Base-by-base conservation (phyloP, 306 rosid species). In the Cucurbita pepo region DNA sequence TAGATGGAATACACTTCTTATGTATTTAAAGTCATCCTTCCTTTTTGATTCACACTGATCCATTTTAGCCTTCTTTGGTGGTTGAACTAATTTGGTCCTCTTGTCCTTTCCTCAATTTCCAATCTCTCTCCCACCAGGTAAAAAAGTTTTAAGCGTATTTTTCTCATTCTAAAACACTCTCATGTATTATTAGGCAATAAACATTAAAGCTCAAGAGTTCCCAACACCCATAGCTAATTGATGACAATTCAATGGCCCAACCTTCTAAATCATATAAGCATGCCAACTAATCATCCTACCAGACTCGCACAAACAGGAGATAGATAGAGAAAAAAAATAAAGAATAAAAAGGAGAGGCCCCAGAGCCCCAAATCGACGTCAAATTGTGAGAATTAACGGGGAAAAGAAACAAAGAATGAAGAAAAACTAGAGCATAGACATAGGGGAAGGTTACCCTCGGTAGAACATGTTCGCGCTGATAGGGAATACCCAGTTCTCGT, bases 391-490 rank as follows among this genome's bases (percentile, higher is more conserved):
- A 25, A 50, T 25, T 48, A 6, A 15, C 11, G 9, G 25, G 36
- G 21, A 34, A 70, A 21, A 8, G 41, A 15, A 12, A 8, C 45
- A 21, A 19, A 41, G 34, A 34, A 48, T 3, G 10, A 51, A 52
- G 3, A 9, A 16, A 47, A 50, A 22, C 3, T 14, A 51, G 14
- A 7, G 36, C 8, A 52, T 71, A 9, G 36, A 54, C 47, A 51
- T 50, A 36, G 44, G 16, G 59, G 9, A 34, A 70, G 22, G 11
- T 55, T 16, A 71, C 75, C 75, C 75, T 37, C 75, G 44, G 52
- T 71, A 71, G 75, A 71, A 71, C 75, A 71, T 71, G 75, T 54
- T 71, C 45, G 34, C 2, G 43, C 44, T 14, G 44, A 69, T 25
- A 5, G 8, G 43, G 10, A 56, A 67, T 0, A 7, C 73, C 73